Base-by-base conservation (phyloP, 1,284 basidiomycete genomes). In the Apiotrichum porosum region DNA sequence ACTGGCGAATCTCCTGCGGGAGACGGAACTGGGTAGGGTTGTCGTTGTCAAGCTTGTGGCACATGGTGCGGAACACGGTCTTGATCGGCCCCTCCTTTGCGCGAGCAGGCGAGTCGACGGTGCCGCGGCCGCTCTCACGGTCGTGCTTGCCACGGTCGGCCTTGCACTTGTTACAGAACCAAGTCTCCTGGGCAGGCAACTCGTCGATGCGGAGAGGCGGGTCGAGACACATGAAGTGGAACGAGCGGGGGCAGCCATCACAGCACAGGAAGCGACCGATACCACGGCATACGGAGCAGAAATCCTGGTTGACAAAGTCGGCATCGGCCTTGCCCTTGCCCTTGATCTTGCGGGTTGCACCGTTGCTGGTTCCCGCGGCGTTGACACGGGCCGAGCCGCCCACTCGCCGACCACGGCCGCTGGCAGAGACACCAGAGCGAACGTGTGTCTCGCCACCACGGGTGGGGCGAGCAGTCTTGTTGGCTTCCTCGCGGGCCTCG, bases 221-320 rank as follows among this genome's bases (percentile, higher is more conserved):
- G 68, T 97, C 88, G 61, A 98, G 81, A 72, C 94, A 99, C 80
- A 85, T 84, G 53, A 97, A 83, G 74, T 99, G 94, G 72, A 97
- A 99, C 19, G 91, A 90, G 56, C 87, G 80, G 26, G 94, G 89
- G 69, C 95, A 99, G 13, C 93, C 92, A 69, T 98, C 94, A 73
- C 94, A 99, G 71, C 97, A 97, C 9, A 94, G 81, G 52, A 93
- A 78, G 47, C 92, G 87, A 23, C 80, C 80, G 41, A 77, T 75
- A 13, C 79, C 78, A 23, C 84, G 81, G 73, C 94, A 97, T 2
- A 88, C 82, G 43, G 91, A 93, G 71, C 93, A 97, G 65, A 88
- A 89, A 71, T 97, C 93, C 69, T 97, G 85, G 72, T 97, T 97
- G 47, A 68, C 62, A 39, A 62, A 54, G 19, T 64, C 58, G 2